Percentiles rank a stretch among this genome's conserved stretches.
These are phyloP conservation scores for Candida argentea DNA, from an alignment of 805 yeast species.

Conservation along the genomic window DNA sequence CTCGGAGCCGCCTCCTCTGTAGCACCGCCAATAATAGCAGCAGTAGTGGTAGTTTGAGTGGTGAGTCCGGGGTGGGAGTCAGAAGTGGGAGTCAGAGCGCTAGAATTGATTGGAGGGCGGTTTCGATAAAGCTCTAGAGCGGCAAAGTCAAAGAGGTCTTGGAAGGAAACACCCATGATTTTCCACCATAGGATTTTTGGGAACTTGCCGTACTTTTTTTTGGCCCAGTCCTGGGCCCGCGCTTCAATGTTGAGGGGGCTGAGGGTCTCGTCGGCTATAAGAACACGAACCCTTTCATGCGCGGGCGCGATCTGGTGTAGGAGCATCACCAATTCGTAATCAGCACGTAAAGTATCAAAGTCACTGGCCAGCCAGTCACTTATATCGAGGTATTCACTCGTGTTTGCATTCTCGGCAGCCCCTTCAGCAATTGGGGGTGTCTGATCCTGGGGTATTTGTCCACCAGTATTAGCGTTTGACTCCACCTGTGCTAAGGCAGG, in stretches of 20 bases:
- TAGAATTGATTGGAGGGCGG: background rate
- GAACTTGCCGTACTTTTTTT: constrained; percentile 18
- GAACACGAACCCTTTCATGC: constrained; percentile 32
- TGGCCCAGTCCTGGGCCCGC: constrained; percentile 31
- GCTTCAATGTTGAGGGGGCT: constrained; percentile 32
- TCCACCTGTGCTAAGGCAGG: constrained; percentile 1
- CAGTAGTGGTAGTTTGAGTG: no score
- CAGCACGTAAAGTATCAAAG: constrained; percentile 24
- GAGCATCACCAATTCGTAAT: constrained; percentile 26
- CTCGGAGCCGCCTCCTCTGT: no score
- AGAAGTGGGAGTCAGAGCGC: no score
- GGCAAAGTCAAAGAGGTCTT: constrained; percentile 43
- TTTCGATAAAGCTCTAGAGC: constrained; percentile 19
- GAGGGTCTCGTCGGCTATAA: constrained; percentile 22
- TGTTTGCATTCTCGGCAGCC: constrained; percentile 1
- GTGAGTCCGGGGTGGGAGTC: no score
- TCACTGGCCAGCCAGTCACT: constrained; percentile 11
- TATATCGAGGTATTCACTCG: constrained; percentile 2
- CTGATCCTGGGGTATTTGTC: no score
- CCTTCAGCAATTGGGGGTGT: constrained; percentile 1
- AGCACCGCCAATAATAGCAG: no score
- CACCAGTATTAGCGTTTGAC: constrained; percentile 1
- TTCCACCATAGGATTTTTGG: constrained; percentile 38
- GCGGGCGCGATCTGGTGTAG: constrained; percentile 31
- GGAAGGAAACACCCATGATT: constrained; percentile 42